phyloP scores from a whole-genome alignment of 768 basidiomycete species.

The Paxillus ammoniavirescens region DNA sequence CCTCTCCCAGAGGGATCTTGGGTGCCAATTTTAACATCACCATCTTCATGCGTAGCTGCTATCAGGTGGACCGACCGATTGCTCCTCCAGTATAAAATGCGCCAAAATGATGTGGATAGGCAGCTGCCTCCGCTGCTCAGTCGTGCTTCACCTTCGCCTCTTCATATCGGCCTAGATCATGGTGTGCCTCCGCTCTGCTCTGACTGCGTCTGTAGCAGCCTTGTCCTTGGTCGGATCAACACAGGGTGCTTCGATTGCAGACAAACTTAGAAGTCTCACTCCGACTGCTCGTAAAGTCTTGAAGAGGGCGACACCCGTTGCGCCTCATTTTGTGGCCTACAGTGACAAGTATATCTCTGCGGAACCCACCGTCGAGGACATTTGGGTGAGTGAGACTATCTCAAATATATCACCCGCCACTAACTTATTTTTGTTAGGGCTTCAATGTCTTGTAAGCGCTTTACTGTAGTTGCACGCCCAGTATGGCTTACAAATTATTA shows the following conservation, averaged over 20 bases:
- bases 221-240: constrained; percentile 9
- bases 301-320: constrained; percentile 31
- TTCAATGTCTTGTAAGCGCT: constrained; percentile 35
- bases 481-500: constrained; percentile 7
- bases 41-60: neutral
- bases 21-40: neutral
- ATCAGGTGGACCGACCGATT: constrained; percentile 1
- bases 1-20: neutral
- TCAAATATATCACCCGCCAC: neutral
- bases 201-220: constrained; percentile 4
- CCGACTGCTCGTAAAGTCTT: constrained; percentile 19
- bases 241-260: constrained; percentile 16
- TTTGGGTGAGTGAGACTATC: constrained; percentile 34
- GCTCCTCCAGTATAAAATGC: constrained; percentile 18
- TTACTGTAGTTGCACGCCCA: neutral
- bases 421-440: constrained; percentile 22
- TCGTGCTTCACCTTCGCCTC: neutral
- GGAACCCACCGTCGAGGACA: constrained; percentile 40
- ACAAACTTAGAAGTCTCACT: constrained; percentile 24
- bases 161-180: constrained; percentile 3
- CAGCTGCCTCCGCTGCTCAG: neutral
- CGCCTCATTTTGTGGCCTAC: constrained; percentile 50
- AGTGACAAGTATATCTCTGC: constrained; percentile 43
- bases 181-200: constrained; percentile 7
- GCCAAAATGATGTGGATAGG: neutral